phyloP scores from a whole-genome alignment of 805 yeast species.

The Nakazawaea wyomingensis region DNA sequence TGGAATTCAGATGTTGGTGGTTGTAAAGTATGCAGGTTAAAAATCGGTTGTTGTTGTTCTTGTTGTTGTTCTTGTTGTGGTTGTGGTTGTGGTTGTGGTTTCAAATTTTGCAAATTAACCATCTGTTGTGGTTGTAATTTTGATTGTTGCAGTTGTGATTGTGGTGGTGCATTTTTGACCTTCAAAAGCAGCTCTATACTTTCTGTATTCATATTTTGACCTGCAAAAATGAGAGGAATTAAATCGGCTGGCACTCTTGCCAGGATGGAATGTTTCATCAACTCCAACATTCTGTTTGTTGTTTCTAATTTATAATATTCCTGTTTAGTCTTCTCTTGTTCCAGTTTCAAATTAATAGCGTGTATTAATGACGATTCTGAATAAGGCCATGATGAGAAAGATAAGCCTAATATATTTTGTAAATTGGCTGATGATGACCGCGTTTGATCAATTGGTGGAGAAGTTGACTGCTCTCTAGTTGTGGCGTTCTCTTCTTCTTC shows the following conservation, averaged over 20 bases:
- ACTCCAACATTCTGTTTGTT: constrained; percentile 51
- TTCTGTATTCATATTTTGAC: constrained; percentile 23
- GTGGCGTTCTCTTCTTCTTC: not conserved
- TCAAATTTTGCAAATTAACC: too few species aligned
- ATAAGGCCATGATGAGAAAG: constrained; percentile 46
- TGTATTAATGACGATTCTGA: constrained; percentile 53
- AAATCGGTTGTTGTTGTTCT: constrained; percentile 8
- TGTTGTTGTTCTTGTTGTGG: constrained; percentile 14
- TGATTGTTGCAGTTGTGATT: constrained; percentile 14
- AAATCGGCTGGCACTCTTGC: constrained; percentile 60
- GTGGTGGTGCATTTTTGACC: constrained; percentile 10
- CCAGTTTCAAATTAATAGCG: constrained; percentile 55
- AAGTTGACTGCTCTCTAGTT: too few species aligned
- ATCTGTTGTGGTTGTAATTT: constrained; percentile 9
- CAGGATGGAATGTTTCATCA: constrained; percentile 54
- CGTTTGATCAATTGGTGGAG: too few species aligned
- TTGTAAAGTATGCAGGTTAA: too few species aligned
- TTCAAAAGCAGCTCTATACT: constrained; percentile 15
- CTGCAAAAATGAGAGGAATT: constrained; percentile 55
- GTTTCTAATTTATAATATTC: constrained; percentile 66
- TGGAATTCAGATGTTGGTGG: too few species aligned
- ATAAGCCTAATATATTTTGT: constrained; percentile 43
- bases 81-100: constrained; percentile 12
- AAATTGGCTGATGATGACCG: not conserved
- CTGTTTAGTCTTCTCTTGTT: constrained; percentile 81